These are phyloP conservation scores for Lasiodiplodia theobromae DNA, from an alignment of 2,329 filamentous ascomycete genomes.

Conservation along the genomic window DNA sequence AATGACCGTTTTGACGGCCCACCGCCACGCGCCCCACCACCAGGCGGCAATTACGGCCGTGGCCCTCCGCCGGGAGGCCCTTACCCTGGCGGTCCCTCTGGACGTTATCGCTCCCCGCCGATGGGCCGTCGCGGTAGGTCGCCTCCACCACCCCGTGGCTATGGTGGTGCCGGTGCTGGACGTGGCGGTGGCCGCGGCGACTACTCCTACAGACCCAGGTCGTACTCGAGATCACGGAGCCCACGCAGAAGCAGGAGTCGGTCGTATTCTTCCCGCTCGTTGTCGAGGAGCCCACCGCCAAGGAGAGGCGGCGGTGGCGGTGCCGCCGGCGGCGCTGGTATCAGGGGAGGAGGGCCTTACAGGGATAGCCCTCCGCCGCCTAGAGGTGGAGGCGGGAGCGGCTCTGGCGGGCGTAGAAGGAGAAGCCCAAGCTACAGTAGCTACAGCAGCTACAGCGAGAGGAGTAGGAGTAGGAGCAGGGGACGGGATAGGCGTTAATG, in stretches of 20 bases:
- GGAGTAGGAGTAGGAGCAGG: slow-evolving; percentile 53
- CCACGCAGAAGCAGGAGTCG: slow-evolving; percentile 28
- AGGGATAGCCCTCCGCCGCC: slow-evolving; percentile 48
- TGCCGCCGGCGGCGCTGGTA: slow-evolving; percentile 42
- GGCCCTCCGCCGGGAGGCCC: slow-evolving; percentile 52
- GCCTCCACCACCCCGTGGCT: slow-evolving; percentile 18
- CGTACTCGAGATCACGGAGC: slow-evolving; percentile 29
- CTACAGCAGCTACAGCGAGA: slow-evolving; percentile 63
- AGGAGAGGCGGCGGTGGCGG: slow-evolving; percentile 43
- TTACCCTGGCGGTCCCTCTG: slow-evolving; percentile 37
- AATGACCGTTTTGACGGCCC: slow-evolving; percentile 33
- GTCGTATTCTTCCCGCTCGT: slow-evolving; percentile 14
- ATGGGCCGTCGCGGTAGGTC: slow-evolving; percentile 7
- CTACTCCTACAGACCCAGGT: slow-evolving; percentile 44
- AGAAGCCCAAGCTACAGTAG: slow-evolving; percentile 70
- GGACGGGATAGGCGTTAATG: slow-evolving; percentile 37
- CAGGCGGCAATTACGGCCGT: slow-evolving; percentile 31
- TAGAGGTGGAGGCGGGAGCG: slow-evolving; percentile 43
- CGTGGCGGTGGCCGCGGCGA: slow-evolving; percentile 16
- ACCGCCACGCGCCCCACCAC: slow-evolving; percentile 36
- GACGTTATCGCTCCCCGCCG: slow-evolving; percentile 28
- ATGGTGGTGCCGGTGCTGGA: slow-evolving; percentile 11
- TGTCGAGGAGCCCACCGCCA: slow-evolving; percentile 29
- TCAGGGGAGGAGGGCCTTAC: slow-evolving; percentile 39
- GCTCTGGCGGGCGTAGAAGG: slow-evolving; percentile 50